These are phyloP conservation scores for Melampsora larici-populina DNA, from an alignment of 1,284 basidiomycete species.

Conservation along the genomic window DNA sequence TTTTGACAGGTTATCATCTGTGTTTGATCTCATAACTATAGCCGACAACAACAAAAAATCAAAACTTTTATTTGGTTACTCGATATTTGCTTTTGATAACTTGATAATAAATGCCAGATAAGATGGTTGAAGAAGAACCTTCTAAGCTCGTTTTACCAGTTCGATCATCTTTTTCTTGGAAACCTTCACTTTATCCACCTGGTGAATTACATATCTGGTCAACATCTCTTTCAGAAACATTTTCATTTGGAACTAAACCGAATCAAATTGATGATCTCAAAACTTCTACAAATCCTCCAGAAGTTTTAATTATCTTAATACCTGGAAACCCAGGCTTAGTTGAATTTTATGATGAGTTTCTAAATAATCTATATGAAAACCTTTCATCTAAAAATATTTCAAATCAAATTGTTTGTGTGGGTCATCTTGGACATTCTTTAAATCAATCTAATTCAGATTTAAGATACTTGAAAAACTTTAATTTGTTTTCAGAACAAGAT, in stretches of 20 bases:
- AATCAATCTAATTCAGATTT: slow-evolving; percentile 29
- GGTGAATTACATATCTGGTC: background rate
- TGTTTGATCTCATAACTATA: too few relatives aligned
- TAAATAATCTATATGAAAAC: background rate
- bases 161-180: background rate
- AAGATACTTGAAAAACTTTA: slow-evolving; percentile 30
- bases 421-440: slow-evolving; percentile 38
- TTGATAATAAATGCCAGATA: background rate
- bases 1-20: too few relatives aligned
- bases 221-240: background rate
- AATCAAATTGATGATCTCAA: background rate
- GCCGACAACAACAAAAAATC: too few relatives aligned
- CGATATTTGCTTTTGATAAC: background rate
- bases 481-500: background rate
- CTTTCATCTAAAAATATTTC: background rate
- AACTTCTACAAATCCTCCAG: background rate
- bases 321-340: slow-evolving; percentile 40
- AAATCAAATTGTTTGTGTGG: slow-evolving; percentile 13
- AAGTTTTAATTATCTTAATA: slow-evolving; percentile 27
- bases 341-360: slow-evolving; percentile 28
- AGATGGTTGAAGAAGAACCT: background rate
- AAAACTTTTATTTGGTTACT: too few relatives aligned
- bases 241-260: background rate
- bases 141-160: background rate
- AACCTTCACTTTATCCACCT: slow-evolving; percentile 3